Conservation (phyloP, 2,329 filamentous ascomycete species). For the Fusarium cyanostomum region DNA sequence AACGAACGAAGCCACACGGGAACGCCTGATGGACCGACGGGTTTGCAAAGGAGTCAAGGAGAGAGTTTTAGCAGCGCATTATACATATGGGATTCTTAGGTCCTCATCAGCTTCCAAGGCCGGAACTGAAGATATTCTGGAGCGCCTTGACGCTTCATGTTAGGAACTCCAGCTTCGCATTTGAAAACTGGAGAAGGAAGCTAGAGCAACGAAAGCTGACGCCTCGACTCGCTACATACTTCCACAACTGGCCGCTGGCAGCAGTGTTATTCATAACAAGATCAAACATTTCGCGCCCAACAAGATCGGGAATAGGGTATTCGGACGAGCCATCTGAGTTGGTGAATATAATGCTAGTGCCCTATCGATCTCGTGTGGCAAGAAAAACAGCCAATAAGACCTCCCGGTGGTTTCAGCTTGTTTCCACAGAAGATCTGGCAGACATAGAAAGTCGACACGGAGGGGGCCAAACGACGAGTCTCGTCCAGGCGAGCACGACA, state of each 20-base stretch:
- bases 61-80: no score
- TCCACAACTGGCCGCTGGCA: slow-evolving; percentile 57
- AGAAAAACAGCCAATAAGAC: slow-evolving; percentile 9
- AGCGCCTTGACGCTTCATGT: not conserved
- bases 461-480: no score
- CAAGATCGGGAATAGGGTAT: slow-evolving; percentile 55
- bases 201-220: slow-evolving; percentile 35
- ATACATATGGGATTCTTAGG: no score
- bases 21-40: no score
- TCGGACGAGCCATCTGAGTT: slow-evolving; percentile 41
- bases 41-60: no score
- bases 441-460: slow-evolving; percentile 77
- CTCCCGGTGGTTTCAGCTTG: slow-evolving; percentile 39
- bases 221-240: slow-evolving; percentile 59
- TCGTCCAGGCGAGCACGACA: no score
- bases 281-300: slow-evolving; percentile 60
- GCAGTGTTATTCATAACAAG: slow-evolving; percentile 59
- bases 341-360: slow-evolving; percentile 39
- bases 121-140: not conserved
- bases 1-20: slow-evolving; percentile 25
- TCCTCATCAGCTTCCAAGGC: not conserved
- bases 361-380: slow-evolving; percentile 32
- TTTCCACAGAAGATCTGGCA: slow-evolving; percentile 80
- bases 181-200: not conserved
- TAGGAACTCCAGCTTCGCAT: not conserved